These are phyloP conservation scores for Aspergillus neotritici DNA, from an alignment of 2,329 filamentous ascomycete species.

Conservation along the genomic window DNA sequence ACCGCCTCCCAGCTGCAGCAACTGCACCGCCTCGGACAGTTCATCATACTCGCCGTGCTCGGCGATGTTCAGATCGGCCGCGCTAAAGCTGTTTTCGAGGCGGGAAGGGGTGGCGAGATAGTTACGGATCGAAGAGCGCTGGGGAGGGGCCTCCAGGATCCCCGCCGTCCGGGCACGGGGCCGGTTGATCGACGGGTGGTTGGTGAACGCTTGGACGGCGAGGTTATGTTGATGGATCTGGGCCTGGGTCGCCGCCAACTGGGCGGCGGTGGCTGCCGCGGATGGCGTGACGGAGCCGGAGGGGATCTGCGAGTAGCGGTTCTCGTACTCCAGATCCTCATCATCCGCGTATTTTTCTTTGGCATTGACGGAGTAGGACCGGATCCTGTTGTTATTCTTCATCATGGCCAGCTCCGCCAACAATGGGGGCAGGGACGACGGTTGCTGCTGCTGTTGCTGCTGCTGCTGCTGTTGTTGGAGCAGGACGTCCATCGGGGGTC, in stretches of 20 bases:
- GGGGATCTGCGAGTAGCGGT: conserved; percentile 51
- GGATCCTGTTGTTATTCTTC: conserved; percentile 78
- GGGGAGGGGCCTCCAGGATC: conserved; percentile 72
- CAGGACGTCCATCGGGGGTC: conserved; percentile 50
- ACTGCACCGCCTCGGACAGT: conserved; percentile 74
- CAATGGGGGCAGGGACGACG: conserved; percentile 52
- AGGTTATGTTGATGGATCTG: conserved; percentile 85
- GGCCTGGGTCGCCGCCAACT: conserved; percentile 56
- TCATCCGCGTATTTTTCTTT: conserved; percentile 94
- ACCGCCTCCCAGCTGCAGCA: conserved; percentile 57
- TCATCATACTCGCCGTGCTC: conserved; percentile 76
- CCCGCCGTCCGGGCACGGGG: conserved; percentile 88
- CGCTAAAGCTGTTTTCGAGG: conserved; percentile 68
- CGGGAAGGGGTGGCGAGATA: conserved; percentile 73
- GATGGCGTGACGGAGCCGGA: conserved; percentile 57
- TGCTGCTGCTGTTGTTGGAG: conserved; percentile 50
- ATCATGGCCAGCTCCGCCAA: conserved; percentile 70
- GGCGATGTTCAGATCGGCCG: conserved; percentile 66
- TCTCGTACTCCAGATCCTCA: conserved; percentile 71
- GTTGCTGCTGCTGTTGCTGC: conserved; percentile 38
- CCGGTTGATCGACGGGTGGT: conserved; percentile 71
- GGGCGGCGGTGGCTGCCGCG: conserved; percentile 52
- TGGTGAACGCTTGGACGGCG: conserved; percentile 86
- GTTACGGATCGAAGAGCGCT: conserved; percentile 59
- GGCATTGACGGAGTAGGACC: conserved; percentile 97